Conservation (phyloP, 2,329 filamentous ascomycete genomes). For the Pseudocercospora ulei region DNA sequence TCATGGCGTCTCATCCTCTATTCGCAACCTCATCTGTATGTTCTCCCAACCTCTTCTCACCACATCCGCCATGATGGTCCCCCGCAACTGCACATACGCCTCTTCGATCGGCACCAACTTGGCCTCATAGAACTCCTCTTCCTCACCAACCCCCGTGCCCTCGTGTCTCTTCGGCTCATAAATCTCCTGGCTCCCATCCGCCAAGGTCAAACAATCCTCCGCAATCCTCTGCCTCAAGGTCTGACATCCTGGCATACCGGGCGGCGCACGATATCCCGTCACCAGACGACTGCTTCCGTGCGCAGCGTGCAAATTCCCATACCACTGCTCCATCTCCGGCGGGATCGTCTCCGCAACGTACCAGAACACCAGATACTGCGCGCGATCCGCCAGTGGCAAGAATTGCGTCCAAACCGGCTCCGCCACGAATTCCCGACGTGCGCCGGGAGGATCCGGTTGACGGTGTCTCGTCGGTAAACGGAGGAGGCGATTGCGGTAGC, state of each 20-base stretch:
- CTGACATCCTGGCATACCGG: constrained; percentile 17
- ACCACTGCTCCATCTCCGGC: constrained; percentile 23
- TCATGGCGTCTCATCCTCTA: constrained; percentile 22
- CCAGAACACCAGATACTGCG: constrained; percentile 42
- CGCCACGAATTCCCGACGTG: constrained; percentile 32
- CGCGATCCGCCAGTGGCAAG: constrained; percentile 32
- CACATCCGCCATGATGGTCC: constrained; percentile 40
- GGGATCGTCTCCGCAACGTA: constrained; percentile 43
- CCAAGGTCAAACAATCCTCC: constrained; percentile 31
- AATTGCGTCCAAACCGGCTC: constrained; percentile 44
- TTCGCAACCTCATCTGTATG: constrained; percentile 35
- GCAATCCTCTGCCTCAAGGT: constrained; percentile 35
- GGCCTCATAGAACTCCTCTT: constrained; percentile 40
- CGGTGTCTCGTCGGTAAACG: constrained; percentile 40
- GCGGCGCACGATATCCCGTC: not conserved
- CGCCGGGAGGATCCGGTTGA: constrained; percentile 34
- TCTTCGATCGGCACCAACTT: constrained; percentile 39
- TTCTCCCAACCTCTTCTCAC: constrained; percentile 40
- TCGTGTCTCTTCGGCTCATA: constrained; percentile 42
- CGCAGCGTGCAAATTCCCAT: constrained; percentile 5
- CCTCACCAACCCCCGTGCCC: constrained; percentile 43
- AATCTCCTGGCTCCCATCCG: constrained; percentile 34
- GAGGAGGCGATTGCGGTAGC: constrained; percentile 44
- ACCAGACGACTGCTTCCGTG: not conserved
- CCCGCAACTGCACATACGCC: constrained; percentile 36